Evolutionary conservation across 208 protist genomes (phyloP).

Genomic region (Trypanosoma mega): DNA sequence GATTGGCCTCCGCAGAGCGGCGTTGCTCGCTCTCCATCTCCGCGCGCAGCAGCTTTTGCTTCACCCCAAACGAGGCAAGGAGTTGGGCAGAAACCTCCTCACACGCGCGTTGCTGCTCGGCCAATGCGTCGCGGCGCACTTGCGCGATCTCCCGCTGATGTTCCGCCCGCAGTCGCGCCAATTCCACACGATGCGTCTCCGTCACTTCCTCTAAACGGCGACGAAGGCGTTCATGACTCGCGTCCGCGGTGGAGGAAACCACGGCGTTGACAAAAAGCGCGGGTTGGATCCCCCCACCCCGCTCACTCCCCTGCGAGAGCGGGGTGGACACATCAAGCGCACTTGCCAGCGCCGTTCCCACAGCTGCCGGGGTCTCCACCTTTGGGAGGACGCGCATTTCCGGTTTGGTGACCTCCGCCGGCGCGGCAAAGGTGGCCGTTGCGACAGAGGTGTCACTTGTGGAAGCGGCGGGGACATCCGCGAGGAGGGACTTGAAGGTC

Average conservation of each 20-base stretch:
- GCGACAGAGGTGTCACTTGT: not conserved
- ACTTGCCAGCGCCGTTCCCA: no score
- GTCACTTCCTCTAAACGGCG: constrained; percentile 38
- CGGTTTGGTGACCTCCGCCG: not conserved
- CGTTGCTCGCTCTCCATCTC: constrained; percentile 51
- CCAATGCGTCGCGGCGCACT: constrained; percentile 42
- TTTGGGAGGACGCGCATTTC: no score
- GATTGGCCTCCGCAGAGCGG: constrained; percentile 25
- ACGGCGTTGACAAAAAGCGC: no score
- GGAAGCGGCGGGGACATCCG: constrained; percentile 11
- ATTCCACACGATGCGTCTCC: constrained; percentile 32
- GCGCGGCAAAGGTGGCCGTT: not conserved
- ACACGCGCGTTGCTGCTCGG: constrained; percentile 39
- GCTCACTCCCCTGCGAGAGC: no score
- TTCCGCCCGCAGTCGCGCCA: constrained; percentile 43
- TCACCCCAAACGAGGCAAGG: constrained; percentile 49
- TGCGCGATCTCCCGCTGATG: constrained; percentile 49
- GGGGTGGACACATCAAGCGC: no score
- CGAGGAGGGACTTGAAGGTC: constrained; percentile 48
- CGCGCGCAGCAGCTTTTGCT: constrained; percentile 43
- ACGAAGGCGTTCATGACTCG: constrained; percentile 22
- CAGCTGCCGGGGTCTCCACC: no score
- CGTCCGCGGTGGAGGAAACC: no score
- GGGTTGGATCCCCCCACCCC: no score
- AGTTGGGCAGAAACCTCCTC: constrained; percentile 54